Base-by-base conservation (phyloP, 768 basidiomycete species). In the Termitomyces sp. region DNA sequence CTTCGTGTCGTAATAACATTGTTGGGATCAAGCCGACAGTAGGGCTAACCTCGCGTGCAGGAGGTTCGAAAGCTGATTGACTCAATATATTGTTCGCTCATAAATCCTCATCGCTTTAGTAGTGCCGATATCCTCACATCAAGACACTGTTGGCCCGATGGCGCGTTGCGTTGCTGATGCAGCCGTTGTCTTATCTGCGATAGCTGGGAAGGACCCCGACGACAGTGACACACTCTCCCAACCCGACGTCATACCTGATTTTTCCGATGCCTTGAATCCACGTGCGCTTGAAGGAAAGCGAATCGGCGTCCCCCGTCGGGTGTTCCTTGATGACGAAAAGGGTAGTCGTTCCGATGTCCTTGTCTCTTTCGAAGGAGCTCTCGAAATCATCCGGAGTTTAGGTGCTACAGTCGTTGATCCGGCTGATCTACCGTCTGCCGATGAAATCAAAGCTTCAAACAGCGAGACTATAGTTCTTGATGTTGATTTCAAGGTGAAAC, bases 21-120 rank as follows among this genome's bases (percentile, higher is more conserved):
- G 84, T 74, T 2, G 84, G 83, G 0, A 80, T 86, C 42, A 84
- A 84, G 60, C 81, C 85, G 0, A 85, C 80, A 1, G 75, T 85
- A 13, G 84, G 84, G 0, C 66, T 84, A 28, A 83, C 81, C 0
- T 84, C 83, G 5, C 75, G 82, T 10, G 78, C 81, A 12, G 85
- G 84, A 68, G 84, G 84, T 81, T 54, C 34, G 68, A 24, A 26
- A 12, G 9, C 5, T 10, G 3, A 28, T 47, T 18, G 8, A 8
- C 47, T 42, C 26, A 16, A 15, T 33, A 33, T n/a, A 33, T 54
- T 37, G 12, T 9, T 28, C 7, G 3, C 9, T 33, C 24, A 13
- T 15, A 26, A 9, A 24, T 57, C 28, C 28, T 18, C 15, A 0
- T 41, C 36, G 8, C 10, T 45, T 5, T 26, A 83, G 84, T 84